phyloP scores from a whole-genome alignment of 2,329 filamentous ascomycete species.

The Penicillium sp. region DNA sequence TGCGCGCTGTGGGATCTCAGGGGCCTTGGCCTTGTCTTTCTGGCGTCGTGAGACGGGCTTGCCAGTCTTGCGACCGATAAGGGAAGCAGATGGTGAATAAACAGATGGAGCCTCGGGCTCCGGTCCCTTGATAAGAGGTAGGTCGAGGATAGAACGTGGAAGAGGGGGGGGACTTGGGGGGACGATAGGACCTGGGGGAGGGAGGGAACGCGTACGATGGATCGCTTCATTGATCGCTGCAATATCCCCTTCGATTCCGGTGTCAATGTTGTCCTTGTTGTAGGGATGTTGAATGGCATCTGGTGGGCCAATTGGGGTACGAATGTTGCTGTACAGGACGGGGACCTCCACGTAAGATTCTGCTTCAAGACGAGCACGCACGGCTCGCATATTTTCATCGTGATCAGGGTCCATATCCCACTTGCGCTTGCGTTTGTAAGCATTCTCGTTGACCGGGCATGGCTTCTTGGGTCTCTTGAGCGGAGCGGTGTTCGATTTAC shows the following conservation, averaged over 20 bases:
- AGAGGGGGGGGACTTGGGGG: neutral
- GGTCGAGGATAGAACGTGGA: neutral
- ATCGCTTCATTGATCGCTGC: neutral
- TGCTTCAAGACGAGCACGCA: constrained; percentile 15
- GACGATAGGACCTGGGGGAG: neutral
- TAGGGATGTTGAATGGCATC: constrained; percentile 9
- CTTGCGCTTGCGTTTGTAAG: constrained; percentile 28
- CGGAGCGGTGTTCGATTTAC: constrained; percentile 28
- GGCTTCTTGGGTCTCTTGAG: constrained; percentile 26
- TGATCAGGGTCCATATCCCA: constrained; percentile 31
- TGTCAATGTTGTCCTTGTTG: neutral
- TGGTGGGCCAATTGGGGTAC: neutral
- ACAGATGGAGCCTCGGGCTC: neutral
- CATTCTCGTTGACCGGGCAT: constrained; percentile 23
- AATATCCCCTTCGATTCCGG: neutral
- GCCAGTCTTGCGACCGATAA: neutral
- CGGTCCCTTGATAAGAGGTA: neutral
- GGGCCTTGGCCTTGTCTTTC: neutral
- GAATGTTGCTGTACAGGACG: neutral
- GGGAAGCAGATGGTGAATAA: neutral
- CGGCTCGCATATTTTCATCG: constrained; percentile 21
- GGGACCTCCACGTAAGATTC: neutral
- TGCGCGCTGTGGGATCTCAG: constrained; percentile 1
- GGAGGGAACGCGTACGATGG: neutral
- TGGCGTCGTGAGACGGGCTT: constrained; percentile 5